Evolutionary conservation across 176 grass and related monocot genomes (phyloP).

Genomic region (Oryza meyeriana): DNA sequence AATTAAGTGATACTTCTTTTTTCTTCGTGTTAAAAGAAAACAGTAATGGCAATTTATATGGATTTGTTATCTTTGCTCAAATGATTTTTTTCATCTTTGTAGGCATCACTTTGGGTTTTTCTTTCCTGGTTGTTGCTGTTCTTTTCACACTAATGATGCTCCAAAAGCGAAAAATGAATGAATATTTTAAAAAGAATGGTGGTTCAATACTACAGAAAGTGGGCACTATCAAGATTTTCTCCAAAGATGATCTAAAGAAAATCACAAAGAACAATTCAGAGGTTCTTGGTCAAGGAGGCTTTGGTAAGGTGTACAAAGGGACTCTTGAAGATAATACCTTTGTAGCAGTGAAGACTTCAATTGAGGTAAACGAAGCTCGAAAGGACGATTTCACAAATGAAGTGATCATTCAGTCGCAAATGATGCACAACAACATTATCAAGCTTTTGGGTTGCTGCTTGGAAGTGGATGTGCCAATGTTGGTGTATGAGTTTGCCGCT

Average conservation of each 20-base stretch:
- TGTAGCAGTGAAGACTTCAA: slow-evolving; percentile 2
- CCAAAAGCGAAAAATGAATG: neutral
- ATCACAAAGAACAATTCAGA: slow-evolving; percentile 19
- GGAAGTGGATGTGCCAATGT: slow-evolving; percentile 1
- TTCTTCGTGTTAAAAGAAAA: too few species aligned
- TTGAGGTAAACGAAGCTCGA: neutral
- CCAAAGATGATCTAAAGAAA: neutral
- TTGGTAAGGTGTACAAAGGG: slow-evolving; percentile 13
- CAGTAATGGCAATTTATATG: too few species aligned
- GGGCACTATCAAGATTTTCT: neutral
- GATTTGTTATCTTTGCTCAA: neutral
- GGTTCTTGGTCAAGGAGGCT: neutral
- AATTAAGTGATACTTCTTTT: too few species aligned
- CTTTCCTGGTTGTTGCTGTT: neutral
- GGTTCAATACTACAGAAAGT: neutral
- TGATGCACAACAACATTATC: neutral
- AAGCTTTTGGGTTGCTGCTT: slow-evolving; percentile 12
- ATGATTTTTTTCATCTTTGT: neutral
- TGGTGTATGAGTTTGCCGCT: slow-evolving; percentile 17
- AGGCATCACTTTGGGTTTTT: neutral
- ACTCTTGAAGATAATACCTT: neutral
- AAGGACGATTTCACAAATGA: neutral
- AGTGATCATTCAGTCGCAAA: neutral
- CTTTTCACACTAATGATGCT: neutral
- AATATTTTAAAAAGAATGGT: neutral